Percentiles rank a stretch among this genome's conserved stretches.
These are phyloP conservation scores for Paramecium sexaurelia DNA, from an alignment of 73 alveolate species.

Conservation along the genomic window DNA sequence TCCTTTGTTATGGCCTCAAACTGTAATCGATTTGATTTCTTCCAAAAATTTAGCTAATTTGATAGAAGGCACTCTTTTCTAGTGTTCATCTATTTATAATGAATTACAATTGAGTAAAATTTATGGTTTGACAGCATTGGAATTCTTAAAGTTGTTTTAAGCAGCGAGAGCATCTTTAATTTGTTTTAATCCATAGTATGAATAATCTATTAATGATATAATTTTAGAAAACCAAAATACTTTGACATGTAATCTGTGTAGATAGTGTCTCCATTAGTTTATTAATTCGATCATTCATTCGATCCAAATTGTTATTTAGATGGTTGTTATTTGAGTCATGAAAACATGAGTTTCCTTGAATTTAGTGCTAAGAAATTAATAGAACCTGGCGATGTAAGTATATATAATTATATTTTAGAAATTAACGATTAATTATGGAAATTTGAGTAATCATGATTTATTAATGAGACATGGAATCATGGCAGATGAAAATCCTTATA, in stretches of 20 bases:
- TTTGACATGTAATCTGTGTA: slow-evolving; percentile 33
- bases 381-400: slow-evolving; percentile 21
- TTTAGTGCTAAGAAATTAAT: not conserved
- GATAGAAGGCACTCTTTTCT: not conserved
- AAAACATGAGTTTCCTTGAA: slow-evolving; percentile 39
- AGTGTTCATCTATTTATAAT: not conserved
- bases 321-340: slow-evolving; percentile 52
- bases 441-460: slow-evolving; percentile 20
- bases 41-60: not conserved
- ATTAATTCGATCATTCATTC: not conserved
- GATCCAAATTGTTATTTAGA: slow-evolving; percentile 38
- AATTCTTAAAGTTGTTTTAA: slow-evolving; percentile 4
- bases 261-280: slow-evolving; percentile 5
- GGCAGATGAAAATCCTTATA: not conserved
- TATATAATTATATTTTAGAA: not conserved
- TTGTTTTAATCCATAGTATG: slow-evolving; percentile 38
- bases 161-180: not conserved
- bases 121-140: not conserved
- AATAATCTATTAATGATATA: not conserved
- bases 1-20: not conserved
- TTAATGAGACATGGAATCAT: slow-evolving; percentile 28
- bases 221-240: slow-evolving; percentile 36
- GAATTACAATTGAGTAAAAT: slow-evolving; percentile 17
- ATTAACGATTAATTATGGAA: slow-evolving; percentile 44
- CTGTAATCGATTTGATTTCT: not conserved